Base-by-base conservation (phyloP, 768 basidiomycete species). In the Phylloporus sp. region DNA sequence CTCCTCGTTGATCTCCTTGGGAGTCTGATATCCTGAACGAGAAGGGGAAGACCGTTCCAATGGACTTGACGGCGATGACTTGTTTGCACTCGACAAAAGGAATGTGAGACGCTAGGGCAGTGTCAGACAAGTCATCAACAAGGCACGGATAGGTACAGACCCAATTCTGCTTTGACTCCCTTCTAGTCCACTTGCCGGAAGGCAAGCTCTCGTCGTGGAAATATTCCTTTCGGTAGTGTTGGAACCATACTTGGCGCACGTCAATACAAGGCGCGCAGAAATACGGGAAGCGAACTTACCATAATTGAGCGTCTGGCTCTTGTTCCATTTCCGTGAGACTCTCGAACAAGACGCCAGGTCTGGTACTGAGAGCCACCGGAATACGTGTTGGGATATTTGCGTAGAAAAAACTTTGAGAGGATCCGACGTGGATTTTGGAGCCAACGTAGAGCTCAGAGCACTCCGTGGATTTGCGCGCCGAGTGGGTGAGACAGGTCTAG, bases 131-230 rank as follows among this genome's bases (percentile, higher is more conserved):
- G 5, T n/a, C 51, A 40, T 43, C 45, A 7, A 39, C 47, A 32
- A 7, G 12, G 53, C 72, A 36, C 34, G 18, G 1, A 18, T 16
- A 8, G 9, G 22, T 8, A 26, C 65, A 3, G 56, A 84, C 87
- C 93, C 93, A 97, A 57, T 86, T 86, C 70, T 91, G 87, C 66
- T 93, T 97, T n/a, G 91, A 93, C 68, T 97, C 93, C 50, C 86
- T 78, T 64, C 88, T 89, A 9, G 91, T 88, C 93, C 93, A 97
- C 68, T 93, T 93, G 31, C 86, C 89, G 10, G 84, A 78, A 4
- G 88, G 86, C 44, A 90, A 67, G 52, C 80, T 84, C 27, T 85
- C 82, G 55, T 91, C 88, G 39, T 91, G 85, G 57, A 97, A 91
- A 59, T 87, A 84, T 55, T 93, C 89, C 58, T 86, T 89, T 49